Base-by-base conservation (phyloP, 2,329 filamentous ascomycete species). In the Neofusicoccum sp. region DNA sequence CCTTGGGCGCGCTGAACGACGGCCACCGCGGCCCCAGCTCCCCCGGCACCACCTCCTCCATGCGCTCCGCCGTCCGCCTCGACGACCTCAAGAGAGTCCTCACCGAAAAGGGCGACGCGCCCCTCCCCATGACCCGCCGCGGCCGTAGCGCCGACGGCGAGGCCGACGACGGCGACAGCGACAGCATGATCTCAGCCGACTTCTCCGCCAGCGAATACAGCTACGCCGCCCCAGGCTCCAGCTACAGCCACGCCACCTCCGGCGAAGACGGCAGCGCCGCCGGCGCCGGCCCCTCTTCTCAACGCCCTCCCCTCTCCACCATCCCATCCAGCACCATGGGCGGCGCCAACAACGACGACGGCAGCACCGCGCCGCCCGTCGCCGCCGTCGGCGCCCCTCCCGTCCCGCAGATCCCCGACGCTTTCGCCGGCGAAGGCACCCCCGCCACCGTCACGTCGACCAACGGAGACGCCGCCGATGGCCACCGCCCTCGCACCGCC, bases 111-210 rank as follows among this genome's bases (percentile, higher is more conserved):
- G 61, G 54, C 44, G 50, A 59, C n/a, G 36, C 87, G 16, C 76
- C 89, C 14, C 82, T 82, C 0, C 61, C 61, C 29, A 22, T 50
- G 36, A 63, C 61, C 6, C 61, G 54, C 86, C 86, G 37, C 82
- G 84, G 45, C 68, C 78, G 36, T 65, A 56, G 73, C 76, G 31
- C 77, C 14, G 65, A 60, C 14, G 67, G 83, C 58, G 85, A 84
- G 64, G 83, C 80, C 7, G 50, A 56, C 54, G 85, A 84, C 64
- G 83, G 80, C 28, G 61, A 63, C 44, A 45, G 41, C 63, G 89
- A 92, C 61, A 91, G 88, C 73, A 85, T 92, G 80, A 84, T 89
- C 66, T 90, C 87, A 77, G 89, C 88, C 66, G 88, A 91, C 63
- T 83, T 85, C 67, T 84, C 85, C 48, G 81, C 85, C n/a, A 90